Percentiles rank a stretch among this genome's conserved stretches.
phyloP scores from a whole-genome alignment of 2,329 filamentous ascomycete genomes.

The Epichloe typhina region DNA sequence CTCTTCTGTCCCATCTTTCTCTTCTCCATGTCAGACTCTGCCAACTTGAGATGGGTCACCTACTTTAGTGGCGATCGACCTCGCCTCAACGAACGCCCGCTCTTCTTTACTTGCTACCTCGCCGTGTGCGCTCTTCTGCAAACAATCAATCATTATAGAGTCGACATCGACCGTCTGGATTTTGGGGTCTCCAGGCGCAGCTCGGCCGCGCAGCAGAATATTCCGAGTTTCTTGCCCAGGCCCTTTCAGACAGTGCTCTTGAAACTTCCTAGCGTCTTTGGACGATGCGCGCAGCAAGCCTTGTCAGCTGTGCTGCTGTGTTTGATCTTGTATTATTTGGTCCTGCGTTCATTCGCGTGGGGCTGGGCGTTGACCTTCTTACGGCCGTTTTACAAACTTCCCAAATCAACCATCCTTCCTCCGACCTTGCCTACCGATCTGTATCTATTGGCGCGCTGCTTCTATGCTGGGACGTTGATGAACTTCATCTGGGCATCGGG shows the following conservation, averaged over 20 bases:
- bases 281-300: constrained; percentile 26
- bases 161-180: constrained; percentile 57
- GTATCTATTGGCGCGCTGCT: constrained; percentile 41
- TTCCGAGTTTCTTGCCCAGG: constrained; percentile 12
- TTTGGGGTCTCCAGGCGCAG: constrained; percentile 17
- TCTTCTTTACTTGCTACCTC: constrained; percentile 66
- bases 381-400: constrained; percentile 61
- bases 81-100: constrained; percentile 70
- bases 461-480: constrained; percentile 52
- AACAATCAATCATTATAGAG: constrained; percentile 53
- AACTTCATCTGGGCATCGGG: constrained; percentile 62
- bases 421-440: constrained; percentile 43
- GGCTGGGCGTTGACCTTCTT: constrained; percentile 55
- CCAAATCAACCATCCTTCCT: constrained; percentile 53
- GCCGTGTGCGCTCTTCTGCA: constrained; percentile 57
- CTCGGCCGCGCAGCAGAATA: constrained; percentile 10
- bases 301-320: constrained; percentile 30
- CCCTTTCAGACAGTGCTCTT: constrained; percentile 23
- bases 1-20: constrained; percentile 73
- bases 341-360: constrained; percentile 55
- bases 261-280: constrained; percentile 27
- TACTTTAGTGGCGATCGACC: constrained; percentile 58
- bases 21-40: constrained; percentile 47
- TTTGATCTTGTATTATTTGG: constrained; percentile 45
- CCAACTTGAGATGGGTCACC: constrained; percentile 61